phyloP scores from a whole-genome alignment of 208 protist species.

The Naegleria gruberi region DNA sequence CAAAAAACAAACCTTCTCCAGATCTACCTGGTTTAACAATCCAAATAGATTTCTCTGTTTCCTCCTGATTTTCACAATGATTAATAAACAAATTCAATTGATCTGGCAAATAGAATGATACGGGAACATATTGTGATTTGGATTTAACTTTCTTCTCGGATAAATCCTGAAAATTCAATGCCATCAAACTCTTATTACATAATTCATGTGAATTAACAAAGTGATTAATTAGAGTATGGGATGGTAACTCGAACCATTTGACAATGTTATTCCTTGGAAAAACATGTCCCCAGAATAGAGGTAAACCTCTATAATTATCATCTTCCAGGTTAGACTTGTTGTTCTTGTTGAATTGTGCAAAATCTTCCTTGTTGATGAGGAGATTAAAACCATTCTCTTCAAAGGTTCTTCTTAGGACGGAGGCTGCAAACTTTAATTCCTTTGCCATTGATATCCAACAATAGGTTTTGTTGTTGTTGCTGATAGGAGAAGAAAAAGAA shows the following conservation, averaged over 20 bases:
- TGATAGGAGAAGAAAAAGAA: background rate
- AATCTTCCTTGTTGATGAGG: background rate
- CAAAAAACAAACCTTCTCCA: background rate
- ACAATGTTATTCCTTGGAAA: background rate
- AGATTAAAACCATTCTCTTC: background rate
- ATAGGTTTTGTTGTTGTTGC: background rate
- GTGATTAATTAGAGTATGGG: conserved; percentile 1
- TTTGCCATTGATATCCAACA: background rate
- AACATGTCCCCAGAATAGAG: background rate
- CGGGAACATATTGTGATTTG: background rate
- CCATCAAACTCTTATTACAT: background rate
- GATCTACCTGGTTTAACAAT: background rate
- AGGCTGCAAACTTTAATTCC: background rate
- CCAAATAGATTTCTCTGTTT: background rate
- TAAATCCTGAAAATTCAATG: background rate
- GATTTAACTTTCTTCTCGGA: background rate
- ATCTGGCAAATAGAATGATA: background rate
- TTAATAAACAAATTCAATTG: background rate
- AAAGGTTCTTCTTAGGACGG: background rate
- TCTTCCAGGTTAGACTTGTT: background rate
- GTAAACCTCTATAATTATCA: background rate
- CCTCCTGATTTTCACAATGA: background rate
- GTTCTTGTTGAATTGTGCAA: too few relatives aligned
- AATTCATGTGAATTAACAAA: conserved; percentile 17
- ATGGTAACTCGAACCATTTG: background rate